Evolutionary conservation across 805 yeast genomes (phyloP).

Genomic region (Kodamaea lidongshanica): DNA sequence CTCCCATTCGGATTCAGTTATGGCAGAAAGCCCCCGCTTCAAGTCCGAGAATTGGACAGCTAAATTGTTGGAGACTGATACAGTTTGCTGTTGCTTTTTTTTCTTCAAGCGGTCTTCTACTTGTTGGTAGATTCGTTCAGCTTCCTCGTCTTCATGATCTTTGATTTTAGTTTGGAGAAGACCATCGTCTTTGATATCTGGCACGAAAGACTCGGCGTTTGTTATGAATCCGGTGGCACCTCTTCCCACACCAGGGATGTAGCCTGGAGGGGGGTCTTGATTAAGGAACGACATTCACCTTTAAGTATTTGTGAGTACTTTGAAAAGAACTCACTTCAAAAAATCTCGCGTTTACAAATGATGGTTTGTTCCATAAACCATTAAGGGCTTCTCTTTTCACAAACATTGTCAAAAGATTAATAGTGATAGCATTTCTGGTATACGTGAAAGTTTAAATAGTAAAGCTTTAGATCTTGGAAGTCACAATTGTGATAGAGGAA

Average conservation of each 20-base stretch:
- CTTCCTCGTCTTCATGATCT: conserved; percentile 67
- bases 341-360: too few species aligned
- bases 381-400: too few species aligned
- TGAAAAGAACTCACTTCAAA: too few species aligned
- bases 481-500: too few species aligned
- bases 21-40: conserved; percentile 52
- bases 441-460: too few species aligned
- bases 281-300: conserved; percentile 65
- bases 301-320: too few species aligned
- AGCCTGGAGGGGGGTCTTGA: conserved; percentile 83
- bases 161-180: conserved; percentile 18
- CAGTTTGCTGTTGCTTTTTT: conserved; percentile 9
- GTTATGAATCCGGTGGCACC: conserved; percentile 95
- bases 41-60: conserved; percentile 42
- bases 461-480: too few species aligned
- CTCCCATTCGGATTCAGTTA: conserved; percentile 73
- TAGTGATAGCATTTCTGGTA: too few species aligned
- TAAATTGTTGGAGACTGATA: conserved; percentile 5
- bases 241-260: conserved; percentile 87
- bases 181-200: conserved; percentile 16
- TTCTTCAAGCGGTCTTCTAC: conserved; percentile 53
- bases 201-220: conserved; percentile 64
- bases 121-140: conserved; percentile 59
- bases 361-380: too few species aligned
- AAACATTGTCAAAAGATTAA: too few species aligned